Percentiles rank a stretch among this genome's conserved stretches.
These are phyloP conservation scores for Bipolaris victoriae DNA, from an alignment of 2,329 filamentous ascomycete genomes.

Conservation along the genomic window DNA sequence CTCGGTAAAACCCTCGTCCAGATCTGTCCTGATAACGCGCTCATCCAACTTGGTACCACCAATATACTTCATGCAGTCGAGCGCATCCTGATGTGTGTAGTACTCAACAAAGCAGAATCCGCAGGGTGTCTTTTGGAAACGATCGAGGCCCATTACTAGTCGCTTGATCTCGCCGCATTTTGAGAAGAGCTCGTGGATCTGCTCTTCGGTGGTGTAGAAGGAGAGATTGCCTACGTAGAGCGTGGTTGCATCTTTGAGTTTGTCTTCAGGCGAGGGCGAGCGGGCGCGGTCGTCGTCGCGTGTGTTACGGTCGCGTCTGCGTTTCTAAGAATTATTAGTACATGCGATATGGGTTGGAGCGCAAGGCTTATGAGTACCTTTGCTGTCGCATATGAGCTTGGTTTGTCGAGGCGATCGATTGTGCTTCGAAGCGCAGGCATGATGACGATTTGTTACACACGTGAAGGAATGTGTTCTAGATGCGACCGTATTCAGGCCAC, in stretches of 20 bases:
- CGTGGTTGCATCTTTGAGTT: constrained; percentile 84
- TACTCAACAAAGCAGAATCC: constrained; percentile 99
- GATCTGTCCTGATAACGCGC: constrained; percentile 90
- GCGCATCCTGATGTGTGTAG: constrained; percentile 94
- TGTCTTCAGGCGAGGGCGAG: constrained; percentile 72
- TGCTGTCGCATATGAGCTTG: constrained; percentile 89
- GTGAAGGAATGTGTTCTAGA: background rate
- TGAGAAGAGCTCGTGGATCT: constrained; percentile 95
- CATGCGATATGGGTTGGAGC: background rate
- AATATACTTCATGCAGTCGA: constrained; percentile 98
- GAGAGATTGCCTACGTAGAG: constrained; percentile 98
- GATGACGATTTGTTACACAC: background rate
- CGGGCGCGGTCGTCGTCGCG: constrained; percentile 61
- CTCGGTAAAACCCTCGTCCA: constrained; percentile 95
- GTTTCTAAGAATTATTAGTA: constrained; percentile 62
- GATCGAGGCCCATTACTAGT: constrained; percentile 95
- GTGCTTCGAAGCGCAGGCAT: constrained; percentile 67
- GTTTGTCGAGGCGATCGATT: constrained; percentile 89
- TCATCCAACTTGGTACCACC: constrained; percentile 98
- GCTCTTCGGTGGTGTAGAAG: constrained; percentile 98
- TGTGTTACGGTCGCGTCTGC: constrained; percentile 66
- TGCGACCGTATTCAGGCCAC: constrained; percentile 6
- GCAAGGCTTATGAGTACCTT: constrained; percentile 62
- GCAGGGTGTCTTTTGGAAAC: constrained; percentile 96
- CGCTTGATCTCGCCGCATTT: constrained; percentile 98